Evolutionary conservation across 2,329 filamentous ascomycete species (phyloP).

Genomic region (Celoporthe dispersa): DNA sequence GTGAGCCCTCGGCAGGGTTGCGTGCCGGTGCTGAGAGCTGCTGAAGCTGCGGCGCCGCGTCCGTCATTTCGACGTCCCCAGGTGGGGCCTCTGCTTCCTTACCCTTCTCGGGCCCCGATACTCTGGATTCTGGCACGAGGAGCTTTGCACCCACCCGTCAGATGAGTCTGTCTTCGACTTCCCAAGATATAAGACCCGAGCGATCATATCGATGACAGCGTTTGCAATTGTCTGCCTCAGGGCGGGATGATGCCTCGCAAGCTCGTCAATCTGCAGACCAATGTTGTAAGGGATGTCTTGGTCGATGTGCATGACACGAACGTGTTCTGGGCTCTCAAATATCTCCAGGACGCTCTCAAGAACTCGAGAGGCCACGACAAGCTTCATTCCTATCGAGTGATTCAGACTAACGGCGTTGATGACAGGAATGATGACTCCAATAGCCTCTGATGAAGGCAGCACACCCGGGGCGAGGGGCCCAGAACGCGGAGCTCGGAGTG

Average conservation of each 20-base stretch:
- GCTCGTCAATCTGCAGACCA: constrained; percentile 87
- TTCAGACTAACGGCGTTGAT: constrained; percentile 95
- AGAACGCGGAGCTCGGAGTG: constrained; percentile 50
- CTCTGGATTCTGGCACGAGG: constrained; percentile 61
- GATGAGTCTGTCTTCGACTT: constrained; percentile 71
- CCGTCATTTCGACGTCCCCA: constrained; percentile 69
- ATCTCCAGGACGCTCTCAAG: constrained; percentile 90
- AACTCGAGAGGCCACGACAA: constrained; percentile 82
- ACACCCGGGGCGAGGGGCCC: constrained; percentile 69
- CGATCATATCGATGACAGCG: constrained; percentile 87
- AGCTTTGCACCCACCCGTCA: constrained; percentile 77
- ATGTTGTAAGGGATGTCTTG: constrained; percentile 70
- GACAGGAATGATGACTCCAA: constrained; percentile 82
- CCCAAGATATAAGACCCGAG: constrained; percentile 76
- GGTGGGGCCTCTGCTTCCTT: constrained; percentile 45
- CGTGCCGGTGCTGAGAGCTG: not conserved
- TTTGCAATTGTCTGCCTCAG: constrained; percentile 80
- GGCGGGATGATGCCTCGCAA: constrained; percentile 88
- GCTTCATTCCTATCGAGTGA: constrained; percentile 74
- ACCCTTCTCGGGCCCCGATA: constrained; percentile 41
- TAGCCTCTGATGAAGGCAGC: constrained; percentile 84
- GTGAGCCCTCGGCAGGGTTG: constrained; percentile 31
- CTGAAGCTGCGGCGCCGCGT: constrained; percentile 42
- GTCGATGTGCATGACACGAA: constrained; percentile 81
- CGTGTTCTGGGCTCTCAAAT: constrained; percentile 91